Percentiles rank a stretch among this genome's conserved stretches.
Evolutionary conservation across 768 basidiomycete genomes (phyloP).

Genomic region (Phaeolepiota aurea): DNA sequence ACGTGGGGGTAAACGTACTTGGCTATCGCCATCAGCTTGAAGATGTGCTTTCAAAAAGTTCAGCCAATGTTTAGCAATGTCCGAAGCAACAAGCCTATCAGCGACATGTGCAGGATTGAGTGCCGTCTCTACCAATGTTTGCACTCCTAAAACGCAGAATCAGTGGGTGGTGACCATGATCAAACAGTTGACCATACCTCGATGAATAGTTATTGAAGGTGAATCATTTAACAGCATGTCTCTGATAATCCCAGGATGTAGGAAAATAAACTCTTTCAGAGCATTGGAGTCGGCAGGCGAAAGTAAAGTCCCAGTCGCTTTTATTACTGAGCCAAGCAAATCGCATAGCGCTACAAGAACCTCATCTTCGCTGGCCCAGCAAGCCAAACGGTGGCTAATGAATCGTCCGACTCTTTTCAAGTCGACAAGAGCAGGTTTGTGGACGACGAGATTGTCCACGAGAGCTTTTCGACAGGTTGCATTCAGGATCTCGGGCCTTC

Average conservation of each 20-base stretch:
- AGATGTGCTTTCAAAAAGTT: conserved; percentile 10
- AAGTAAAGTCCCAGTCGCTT: conserved; percentile 16
- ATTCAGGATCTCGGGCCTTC: conserved; percentile 15
- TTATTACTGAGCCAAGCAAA: conserved; percentile 30
- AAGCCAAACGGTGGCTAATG: conserved; percentile 9
- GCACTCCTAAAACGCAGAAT: conserved; percentile 25
- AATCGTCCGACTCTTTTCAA: conserved; percentile 14
- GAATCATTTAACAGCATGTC: conserved; percentile 20
- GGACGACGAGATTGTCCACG: conserved; percentile 20
- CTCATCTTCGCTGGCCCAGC: conserved; percentile 3
- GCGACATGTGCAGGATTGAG: conserved; percentile 24
- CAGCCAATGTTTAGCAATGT: conserved; percentile 38
- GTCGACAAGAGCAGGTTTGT: conserved; percentile 14
- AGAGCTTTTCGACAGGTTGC: conserved; percentile 24
- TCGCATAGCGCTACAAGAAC: conserved; percentile 22
- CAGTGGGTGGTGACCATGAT: not conserved
- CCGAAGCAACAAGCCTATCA: conserved; percentile 32
- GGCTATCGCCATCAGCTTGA: not conserved
- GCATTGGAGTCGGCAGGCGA: conserved; percentile 16
- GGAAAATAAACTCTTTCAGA: conserved; percentile 34
- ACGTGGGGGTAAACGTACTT: conserved; percentile 1
- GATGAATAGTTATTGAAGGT: conserved; percentile 15
- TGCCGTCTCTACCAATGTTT: conserved; percentile 25
- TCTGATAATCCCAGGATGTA: conserved; percentile 21
- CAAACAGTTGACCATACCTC: conserved; percentile 20